These are phyloP conservation scores for Allium sativum DNA, from an alignment of 106 monocot genomes.

Conservation along the genomic window DNA sequence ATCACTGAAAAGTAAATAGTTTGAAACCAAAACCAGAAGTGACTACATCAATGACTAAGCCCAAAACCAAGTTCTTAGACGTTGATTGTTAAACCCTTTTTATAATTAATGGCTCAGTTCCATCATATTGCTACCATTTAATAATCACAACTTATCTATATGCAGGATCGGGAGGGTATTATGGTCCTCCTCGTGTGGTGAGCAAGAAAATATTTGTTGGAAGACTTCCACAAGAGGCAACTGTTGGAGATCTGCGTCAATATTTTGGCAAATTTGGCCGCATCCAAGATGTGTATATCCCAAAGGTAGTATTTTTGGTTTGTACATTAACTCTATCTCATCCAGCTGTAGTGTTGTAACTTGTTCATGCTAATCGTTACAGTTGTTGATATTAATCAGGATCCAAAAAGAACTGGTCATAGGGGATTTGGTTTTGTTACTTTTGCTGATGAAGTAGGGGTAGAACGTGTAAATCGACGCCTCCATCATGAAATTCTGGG, in stretches of 20 bases:
- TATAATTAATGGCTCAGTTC: no score
- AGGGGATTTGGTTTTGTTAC: conserved; percentile 98
- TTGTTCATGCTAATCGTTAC: no score
- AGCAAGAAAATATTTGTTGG: conserved; percentile 96
- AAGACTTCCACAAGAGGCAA: conserved; percentile 92
- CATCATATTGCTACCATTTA: no score
- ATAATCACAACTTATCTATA: not conserved
- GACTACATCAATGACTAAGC: no score
- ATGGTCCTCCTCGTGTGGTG: conserved; percentile 45
- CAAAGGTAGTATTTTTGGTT: conserved; percentile 45
- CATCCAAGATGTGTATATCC: conserved; percentile 85
- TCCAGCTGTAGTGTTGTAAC: no score
- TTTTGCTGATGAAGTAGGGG: conserved; percentile 97
- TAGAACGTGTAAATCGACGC: conserved; percentile 84
- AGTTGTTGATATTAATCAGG: conserved; percentile 24
- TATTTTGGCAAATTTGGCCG: conserved; percentile 94
- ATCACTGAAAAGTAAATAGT: no score
- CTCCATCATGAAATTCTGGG: conserved; percentile 97
- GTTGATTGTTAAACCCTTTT: no score
- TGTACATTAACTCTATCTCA: no score
- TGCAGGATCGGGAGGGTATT: conserved; percentile 35
- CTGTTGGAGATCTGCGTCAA: conserved; percentile 68
- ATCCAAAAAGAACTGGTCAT: conserved; percentile 90
- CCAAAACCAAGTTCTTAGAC: no score
- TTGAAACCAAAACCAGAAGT: no score